Evolutionary conservation across 352 stramenopile species (phyloP), one percentile per base, ranked within the genome.

Genomic region (Hyaloperonospora brassicae): DNA sequence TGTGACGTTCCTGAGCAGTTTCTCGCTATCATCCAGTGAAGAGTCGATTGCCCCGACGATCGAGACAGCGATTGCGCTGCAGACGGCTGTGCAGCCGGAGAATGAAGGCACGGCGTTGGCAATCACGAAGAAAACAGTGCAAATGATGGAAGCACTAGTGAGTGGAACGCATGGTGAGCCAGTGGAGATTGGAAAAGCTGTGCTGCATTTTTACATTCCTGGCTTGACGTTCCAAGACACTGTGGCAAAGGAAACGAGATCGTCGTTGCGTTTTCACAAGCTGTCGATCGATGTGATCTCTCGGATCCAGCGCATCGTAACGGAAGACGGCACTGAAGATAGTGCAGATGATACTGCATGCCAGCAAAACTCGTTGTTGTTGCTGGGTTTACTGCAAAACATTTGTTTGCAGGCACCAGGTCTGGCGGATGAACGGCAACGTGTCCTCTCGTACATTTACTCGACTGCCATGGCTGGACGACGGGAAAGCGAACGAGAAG

Each of bases 41-140:
- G 82, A 92, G 48, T 92, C 79, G 0, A 79, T 92, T 50, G 62
- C 88, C 10, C 72, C 82, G 5, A 89, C 77, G 4, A 76, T 92
- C 51, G 82, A 89, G 22, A 82, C 61, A 31, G 64, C 67, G 6
- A 71, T 89, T 41, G 64, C 72, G 39, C 47, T 92, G 14, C 82
- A 92, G 52, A 81, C 73, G n/a, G 61, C 63, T 0, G 34, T 66
- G 0, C 44, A 52, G 9, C 61, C 55, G 22, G 60, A 72, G 8
- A 72, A 82, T 24, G 69, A 82, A 25, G 59, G 23, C 21, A 76
- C 63, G 0, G 71, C 76, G 25, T 52, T 61, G 6, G 61, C 62
- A 0, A 64, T 79, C 40, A 73, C 59, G 2, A 53, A 43, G 2
- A 76, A 72, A 27, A 79, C 75, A 10, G 43, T 78, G 36, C 58